Evolutionary conservation across 352 stramenopile genomes (phyloP).

Genomic region (Phytopythium cucurbitacearum): DNA sequence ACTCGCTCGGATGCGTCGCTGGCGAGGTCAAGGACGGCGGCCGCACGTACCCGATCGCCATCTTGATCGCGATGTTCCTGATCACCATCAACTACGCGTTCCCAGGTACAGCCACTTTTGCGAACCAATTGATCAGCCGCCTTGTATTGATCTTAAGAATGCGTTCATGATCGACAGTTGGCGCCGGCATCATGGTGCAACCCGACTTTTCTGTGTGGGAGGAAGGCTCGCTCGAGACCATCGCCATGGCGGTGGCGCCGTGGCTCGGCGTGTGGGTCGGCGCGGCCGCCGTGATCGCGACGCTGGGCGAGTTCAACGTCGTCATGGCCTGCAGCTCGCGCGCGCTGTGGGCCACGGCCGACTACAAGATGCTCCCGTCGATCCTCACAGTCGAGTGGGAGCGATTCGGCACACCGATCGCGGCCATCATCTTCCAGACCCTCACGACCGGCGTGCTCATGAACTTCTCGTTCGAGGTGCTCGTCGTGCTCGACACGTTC

Average conservation of each 20-base stretch:
- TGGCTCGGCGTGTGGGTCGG: constrained; percentile 84
- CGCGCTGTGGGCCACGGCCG: constrained; percentile 72
- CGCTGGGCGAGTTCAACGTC: constrained; percentile 83
- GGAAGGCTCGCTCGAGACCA: constrained; percentile 70
- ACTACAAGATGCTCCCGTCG: constrained; percentile 83
- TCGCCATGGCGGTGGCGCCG: constrained; percentile 63
- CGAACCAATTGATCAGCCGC: not conserved
- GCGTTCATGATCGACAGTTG: constrained; percentile 26
- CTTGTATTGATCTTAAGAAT: not conserved
- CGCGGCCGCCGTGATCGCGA: constrained; percentile 68
- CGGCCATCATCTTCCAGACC: constrained; percentile 72
- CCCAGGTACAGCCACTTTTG: constrained; percentile 25
- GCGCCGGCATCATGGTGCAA: constrained; percentile 73
- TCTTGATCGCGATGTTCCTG: constrained; percentile 73
- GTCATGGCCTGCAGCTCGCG: constrained; percentile 84
- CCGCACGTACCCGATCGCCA: constrained; percentile 78
- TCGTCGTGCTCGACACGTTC: constrained; percentile 82
- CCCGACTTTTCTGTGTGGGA: constrained; percentile 64
- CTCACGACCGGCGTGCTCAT: constrained; percentile 74
- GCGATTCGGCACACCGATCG: constrained; percentile 75
- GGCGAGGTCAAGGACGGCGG: constrained; percentile 81
- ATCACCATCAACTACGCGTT: constrained; percentile 87
- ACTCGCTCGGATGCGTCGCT: constrained; percentile 81
- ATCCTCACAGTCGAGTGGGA: constrained; percentile 60
- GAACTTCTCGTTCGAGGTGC: constrained; percentile 81